Conservation (phyloP, 306 rosid species). For the Abrus pulchellus region DNA sequence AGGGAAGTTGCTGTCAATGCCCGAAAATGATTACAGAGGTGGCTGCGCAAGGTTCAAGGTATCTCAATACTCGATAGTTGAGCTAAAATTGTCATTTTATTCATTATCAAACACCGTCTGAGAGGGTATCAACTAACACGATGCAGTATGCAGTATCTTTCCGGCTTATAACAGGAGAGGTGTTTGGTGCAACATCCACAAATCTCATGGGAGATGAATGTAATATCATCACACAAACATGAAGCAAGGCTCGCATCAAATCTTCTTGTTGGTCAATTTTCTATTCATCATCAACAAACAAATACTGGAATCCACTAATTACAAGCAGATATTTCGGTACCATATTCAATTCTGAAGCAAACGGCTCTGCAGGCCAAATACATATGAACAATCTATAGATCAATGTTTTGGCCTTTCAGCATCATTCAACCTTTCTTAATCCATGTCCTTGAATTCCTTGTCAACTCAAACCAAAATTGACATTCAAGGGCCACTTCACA, state of each 20-base stretch:
- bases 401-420: not conserved
- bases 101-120: not conserved
- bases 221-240: not conserved
- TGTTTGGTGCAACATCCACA: not conserved
- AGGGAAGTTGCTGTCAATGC: not conserved
- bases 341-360: not conserved
- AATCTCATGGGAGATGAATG: not conserved
- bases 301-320: not conserved
- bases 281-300: not conserved
- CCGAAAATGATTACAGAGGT: not conserved
- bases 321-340: slow-evolving; percentile 4
- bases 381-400: not conserved
- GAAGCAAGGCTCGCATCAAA: not conserved
- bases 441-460: slow-evolving; percentile 26
- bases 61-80: not conserved
- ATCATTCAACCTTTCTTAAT: slow-evolving; percentile 24
- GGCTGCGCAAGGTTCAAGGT: not conserved
- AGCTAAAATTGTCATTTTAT: not conserved
- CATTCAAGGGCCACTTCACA: slow-evolving; percentile 36
- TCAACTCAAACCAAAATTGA: slow-evolving; percentile 17
- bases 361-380: not conserved
- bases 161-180: not conserved
- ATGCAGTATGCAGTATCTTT: not conserved
- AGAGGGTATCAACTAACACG: not conserved
- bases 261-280: not conserved